These are phyloP conservation scores for Vigna radiata DNA, from an alignment of 306 rosid genomes.

Conservation along the genomic window DNA sequence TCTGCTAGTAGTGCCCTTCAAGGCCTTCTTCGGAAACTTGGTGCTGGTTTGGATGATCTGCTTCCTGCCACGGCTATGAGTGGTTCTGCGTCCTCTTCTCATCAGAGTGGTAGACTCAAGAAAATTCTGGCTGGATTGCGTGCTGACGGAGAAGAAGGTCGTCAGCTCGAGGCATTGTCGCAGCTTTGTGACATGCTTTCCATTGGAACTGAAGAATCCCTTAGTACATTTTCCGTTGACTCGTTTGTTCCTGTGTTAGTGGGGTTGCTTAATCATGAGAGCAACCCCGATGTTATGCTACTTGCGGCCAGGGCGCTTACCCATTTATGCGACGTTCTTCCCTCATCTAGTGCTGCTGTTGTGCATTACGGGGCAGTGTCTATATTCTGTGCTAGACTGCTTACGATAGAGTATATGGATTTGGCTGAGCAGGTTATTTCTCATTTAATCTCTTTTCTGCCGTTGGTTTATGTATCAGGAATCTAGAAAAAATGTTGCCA, in stretches of 20 bases:
- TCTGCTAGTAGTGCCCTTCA: slow-evolving; percentile 91
- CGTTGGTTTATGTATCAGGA: not conserved
- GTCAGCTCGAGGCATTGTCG: slow-evolving; percentile 89
- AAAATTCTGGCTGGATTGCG: slow-evolving; percentile 78
- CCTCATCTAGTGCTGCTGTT: slow-evolving; percentile 89
- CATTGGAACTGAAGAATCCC: slow-evolving; percentile 85
- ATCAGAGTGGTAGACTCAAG: slow-evolving; percentile 87
- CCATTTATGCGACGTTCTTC: slow-evolving; percentile 89
- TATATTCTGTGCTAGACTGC: slow-evolving; percentile 84
- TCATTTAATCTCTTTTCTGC: not conserved
- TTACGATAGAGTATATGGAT: slow-evolving; percentile 96
- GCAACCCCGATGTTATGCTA: slow-evolving; percentile 94
- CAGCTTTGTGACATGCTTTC: slow-evolving; percentile 94
- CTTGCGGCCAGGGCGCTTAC: slow-evolving; percentile 94
- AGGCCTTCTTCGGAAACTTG: slow-evolving; percentile 86
- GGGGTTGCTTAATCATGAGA: slow-evolving; percentile 86
- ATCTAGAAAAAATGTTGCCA: not conserved
- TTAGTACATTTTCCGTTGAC: slow-evolving; percentile 84
- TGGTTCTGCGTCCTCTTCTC: slow-evolving; percentile 71
- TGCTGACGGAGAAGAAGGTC: slow-evolving; percentile 92
- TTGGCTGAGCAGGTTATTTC: slow-evolving; percentile 90
- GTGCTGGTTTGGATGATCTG: slow-evolving; percentile 90
- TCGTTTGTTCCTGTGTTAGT: slow-evolving; percentile 91
- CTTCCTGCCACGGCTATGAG: slow-evolving; percentile 70
- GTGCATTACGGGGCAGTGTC: slow-evolving; percentile 96